These are phyloP conservation scores for Talaromyces sp. DNA, from an alignment of 2,329 filamentous ascomycete species.

Conservation along the genomic window DNA sequence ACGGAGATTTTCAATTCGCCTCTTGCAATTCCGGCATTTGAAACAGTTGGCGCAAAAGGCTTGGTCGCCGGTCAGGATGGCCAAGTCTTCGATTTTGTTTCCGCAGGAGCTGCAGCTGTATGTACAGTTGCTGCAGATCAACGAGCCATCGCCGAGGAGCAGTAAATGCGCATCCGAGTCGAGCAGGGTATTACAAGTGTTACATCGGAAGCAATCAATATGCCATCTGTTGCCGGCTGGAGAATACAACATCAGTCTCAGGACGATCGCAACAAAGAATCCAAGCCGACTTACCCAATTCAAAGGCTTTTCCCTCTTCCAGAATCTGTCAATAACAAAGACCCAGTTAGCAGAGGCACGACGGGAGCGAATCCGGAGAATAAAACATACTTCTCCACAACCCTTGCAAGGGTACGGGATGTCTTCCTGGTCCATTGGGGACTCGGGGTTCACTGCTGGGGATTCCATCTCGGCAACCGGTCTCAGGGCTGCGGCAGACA, in stretches of 20 bases:
- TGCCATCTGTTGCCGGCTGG: constrained; percentile 95
- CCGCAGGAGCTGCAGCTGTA: constrained; percentile 96
- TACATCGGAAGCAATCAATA: constrained; percentile 97
- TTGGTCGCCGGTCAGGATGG: constrained; percentile 95
- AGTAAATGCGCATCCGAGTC: constrained; percentile 97
- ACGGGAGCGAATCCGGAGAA: neutral
- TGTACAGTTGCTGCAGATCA: constrained; percentile 99
- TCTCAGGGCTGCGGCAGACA: neutral
- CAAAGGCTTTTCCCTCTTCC: constrained; percentile 97
- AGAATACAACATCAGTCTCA: constrained; percentile 27
- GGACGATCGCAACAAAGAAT: constrained; percentile 7
- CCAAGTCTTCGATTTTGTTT: constrained; percentile 97
- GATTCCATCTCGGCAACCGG: constrained; percentile 44
- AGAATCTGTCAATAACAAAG: constrained; percentile 61
- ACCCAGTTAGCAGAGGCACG: constrained; percentile 6
- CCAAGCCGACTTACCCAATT: constrained; percentile 66
- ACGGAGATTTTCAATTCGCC: constrained; percentile 95
- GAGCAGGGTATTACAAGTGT: constrained; percentile 89
- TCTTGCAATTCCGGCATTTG: constrained; percentile 94
- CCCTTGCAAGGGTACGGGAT: constrained; percentile 81
- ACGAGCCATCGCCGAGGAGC: constrained; percentile 90
- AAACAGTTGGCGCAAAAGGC: constrained; percentile 98
- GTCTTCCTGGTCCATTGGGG: constrained; percentile 71
- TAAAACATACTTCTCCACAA: constrained; percentile 69
- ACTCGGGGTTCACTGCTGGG: constrained; percentile 49